These are phyloP conservation scores for Biancaea sappan DNA, from an alignment of 306 rosid genomes.

Conservation along the genomic window DNA sequence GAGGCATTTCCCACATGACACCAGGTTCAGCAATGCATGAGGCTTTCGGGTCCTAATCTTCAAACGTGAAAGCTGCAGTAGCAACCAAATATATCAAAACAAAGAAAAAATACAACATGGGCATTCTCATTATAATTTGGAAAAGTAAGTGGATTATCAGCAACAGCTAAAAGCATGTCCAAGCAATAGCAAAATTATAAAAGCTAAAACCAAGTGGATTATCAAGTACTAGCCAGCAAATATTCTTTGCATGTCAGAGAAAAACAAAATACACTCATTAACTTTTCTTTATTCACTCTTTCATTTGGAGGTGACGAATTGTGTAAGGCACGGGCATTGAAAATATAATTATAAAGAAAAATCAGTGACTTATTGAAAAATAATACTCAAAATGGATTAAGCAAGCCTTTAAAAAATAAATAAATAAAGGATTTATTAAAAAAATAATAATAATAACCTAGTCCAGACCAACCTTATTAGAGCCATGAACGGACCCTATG, in stretches of 20 bases:
- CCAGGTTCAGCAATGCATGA: constrained; percentile 74
- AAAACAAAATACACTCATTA: background rate
- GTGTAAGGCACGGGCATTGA: background rate
- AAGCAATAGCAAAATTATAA: background rate
- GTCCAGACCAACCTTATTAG: no score
- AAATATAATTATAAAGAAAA: background rate
- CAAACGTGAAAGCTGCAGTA: constrained; percentile 89
- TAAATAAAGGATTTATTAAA: no score
- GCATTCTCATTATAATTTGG: background rate
- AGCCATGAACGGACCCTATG: no score
- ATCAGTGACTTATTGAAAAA: background rate
- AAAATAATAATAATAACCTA: no score
- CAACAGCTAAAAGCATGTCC: background rate
- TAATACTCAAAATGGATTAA: background rate
- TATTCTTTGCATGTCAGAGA: background rate
- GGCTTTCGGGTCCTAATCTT: constrained; percentile 64
- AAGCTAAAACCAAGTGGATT: background rate
- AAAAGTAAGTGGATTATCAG: background rate
- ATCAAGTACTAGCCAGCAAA: background rate
- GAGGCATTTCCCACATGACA: constrained; percentile 87
- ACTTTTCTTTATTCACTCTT: background rate
- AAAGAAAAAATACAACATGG: background rate
- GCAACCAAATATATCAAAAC: constrained; percentile 12
- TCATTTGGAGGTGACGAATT: background rate
- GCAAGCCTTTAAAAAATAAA: no score